These are phyloP conservation scores for Scutellaria minor DNA, from an alignment of 257 asterid genomes.

Conservation along the genomic window DNA sequence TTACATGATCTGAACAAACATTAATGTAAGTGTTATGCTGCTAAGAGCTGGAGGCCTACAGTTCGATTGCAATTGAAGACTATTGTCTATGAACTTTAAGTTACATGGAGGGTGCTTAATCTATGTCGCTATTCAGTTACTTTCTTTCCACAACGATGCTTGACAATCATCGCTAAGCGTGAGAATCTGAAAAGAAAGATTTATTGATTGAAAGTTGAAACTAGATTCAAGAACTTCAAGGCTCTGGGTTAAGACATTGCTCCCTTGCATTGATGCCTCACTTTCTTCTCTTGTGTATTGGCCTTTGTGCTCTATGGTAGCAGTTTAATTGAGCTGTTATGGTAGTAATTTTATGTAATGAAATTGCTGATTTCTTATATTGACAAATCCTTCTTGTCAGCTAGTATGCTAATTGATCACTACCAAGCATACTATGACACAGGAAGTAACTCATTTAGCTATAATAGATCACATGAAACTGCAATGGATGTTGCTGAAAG, in stretches of 20 bases:
- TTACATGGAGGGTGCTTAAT: background rate
- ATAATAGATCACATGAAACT: background rate
- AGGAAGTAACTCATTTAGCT: background rate
- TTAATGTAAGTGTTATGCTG: background rate
- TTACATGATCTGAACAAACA: background rate
- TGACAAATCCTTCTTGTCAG: constrained; percentile 14
- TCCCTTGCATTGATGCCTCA: background rate
- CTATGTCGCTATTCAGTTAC: background rate
- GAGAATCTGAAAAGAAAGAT: background rate
- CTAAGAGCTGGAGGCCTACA: background rate
- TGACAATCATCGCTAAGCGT: background rate
- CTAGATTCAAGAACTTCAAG: constrained; percentile 9
- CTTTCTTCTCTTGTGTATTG: background rate
- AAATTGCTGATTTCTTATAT: background rate
- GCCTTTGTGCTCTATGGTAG: constrained; percentile 3
- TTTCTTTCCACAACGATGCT: background rate
- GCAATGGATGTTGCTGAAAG: background rate
- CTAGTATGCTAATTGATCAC: background rate
- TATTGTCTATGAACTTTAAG: background rate
- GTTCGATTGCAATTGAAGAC: background rate
- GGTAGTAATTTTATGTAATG: constrained; percentile 1
- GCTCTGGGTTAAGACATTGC: background rate
- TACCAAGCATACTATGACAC: background rate
- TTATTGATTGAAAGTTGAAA: background rate
- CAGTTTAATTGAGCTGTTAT: constrained; percentile 14